Evolutionary conservation across 257 asterid species (phyloP).

Genomic region (Solanum microdontum): DNA sequence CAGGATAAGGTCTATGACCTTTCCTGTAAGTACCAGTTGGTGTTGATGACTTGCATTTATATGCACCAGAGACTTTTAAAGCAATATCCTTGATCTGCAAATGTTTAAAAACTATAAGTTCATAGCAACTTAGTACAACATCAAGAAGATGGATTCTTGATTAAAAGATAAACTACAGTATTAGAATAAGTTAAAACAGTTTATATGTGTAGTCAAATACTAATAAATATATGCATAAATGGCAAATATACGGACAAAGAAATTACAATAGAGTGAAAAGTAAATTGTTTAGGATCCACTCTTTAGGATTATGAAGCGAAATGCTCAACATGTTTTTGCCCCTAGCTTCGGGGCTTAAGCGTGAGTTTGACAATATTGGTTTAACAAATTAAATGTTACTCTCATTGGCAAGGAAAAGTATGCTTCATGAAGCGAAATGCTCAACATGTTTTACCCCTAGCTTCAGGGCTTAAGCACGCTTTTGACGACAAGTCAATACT

Average conservation of each 20-base stretch:
- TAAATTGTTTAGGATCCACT: not conserved
- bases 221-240: not conserved
- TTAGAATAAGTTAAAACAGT: not conserved
- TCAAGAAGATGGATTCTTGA: not conserved
- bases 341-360: not conserved
- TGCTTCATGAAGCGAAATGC: not conserved
- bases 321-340: not conserved
- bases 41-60: slow-evolving; percentile 51
- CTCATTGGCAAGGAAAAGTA: not conserved
- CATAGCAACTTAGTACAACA: not conserved
- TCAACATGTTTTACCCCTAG: not conserved
- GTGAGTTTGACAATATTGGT: not conserved
- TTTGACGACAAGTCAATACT: not conserved
- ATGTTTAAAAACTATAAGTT: not conserved
- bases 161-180: not conserved
- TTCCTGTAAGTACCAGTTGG: slow-evolving; percentile 37
- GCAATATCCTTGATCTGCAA: slow-evolving; percentile 87
- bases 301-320: not conserved
- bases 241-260: not conserved
- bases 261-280: not conserved
- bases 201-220: not conserved
- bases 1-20: slow-evolving; percentile 51
- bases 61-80: slow-evolving; percentile 68
- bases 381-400: not conserved
- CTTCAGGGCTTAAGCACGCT: not conserved